Conservation (phyloP, 2,329 filamentous ascomycete genomes). For the Neonectria sp. region DNA sequence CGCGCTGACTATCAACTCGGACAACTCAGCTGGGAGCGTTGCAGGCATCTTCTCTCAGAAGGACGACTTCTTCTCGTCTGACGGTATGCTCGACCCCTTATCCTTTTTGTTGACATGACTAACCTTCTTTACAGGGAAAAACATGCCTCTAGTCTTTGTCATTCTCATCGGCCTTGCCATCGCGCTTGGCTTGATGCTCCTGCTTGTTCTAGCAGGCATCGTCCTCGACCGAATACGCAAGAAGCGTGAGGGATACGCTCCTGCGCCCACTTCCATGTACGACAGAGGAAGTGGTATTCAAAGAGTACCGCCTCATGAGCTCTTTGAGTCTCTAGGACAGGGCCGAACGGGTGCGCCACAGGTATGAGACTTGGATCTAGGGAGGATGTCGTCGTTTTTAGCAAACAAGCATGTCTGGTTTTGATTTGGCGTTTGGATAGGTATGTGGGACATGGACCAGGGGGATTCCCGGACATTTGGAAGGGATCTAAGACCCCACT, state of each 20-base stretch:
- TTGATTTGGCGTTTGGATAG: constrained; percentile 57
- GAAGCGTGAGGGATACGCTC: constrained; percentile 83
- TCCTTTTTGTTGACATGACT: constrained; percentile 20
- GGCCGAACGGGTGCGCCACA: constrained; percentile 65
- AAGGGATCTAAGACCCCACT: constrained; percentile 33
- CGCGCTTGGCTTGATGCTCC: constrained; percentile 81
- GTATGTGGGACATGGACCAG: constrained; percentile 43
- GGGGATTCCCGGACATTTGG: constrained; percentile 34
- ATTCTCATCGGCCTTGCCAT: constrained; percentile 87
- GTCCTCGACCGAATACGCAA: constrained; percentile 82
- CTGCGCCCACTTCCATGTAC: constrained; percentile 78
- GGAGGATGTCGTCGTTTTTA: constrained; percentile 45
- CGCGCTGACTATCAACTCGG: constrained; percentile 79
- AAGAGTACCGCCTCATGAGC: constrained; percentile 73
- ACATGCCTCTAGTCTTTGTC: constrained; percentile 81
- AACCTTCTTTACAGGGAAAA: constrained; percentile 54
- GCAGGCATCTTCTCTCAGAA: constrained; percentile 88
- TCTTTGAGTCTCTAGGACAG: constrained; percentile 68
- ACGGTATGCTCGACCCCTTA: constrained; percentile 64
- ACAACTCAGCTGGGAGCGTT: constrained; percentile 80
- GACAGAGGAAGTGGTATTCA: constrained; percentile 72
- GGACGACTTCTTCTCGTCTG: constrained; percentile 78
- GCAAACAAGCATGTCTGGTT: constrained; percentile 47
- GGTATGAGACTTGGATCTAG: constrained; percentile 57
- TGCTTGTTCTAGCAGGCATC: constrained; percentile 83